Base-by-base conservation (phyloP, 2,329 filamentous ascomycete genomes). In the Uncinocarpus reesii region DNA sequence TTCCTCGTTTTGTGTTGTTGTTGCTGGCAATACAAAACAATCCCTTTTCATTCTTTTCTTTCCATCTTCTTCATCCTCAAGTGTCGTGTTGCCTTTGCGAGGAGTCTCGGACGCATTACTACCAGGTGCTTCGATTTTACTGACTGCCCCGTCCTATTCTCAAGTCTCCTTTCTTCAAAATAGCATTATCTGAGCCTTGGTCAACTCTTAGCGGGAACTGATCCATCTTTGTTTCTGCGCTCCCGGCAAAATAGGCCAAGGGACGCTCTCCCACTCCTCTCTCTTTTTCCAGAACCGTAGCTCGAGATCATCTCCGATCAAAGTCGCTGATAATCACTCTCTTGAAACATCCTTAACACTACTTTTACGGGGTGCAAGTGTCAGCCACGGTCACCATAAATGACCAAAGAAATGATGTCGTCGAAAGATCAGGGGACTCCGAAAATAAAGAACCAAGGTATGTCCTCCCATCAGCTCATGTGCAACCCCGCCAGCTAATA, bases 1-100 rank as follows among this genome's bases (percentile, higher is more conserved):
- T 46, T 46, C 43, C 43, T 23, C 15, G 8, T 37, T 21, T 15
- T 36, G 42, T 44, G 26, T 43, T 43, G 28, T 34, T 43, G 26
- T 43, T 11, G 15, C 24, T 20, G 21, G n/a, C 23, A 26, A 16
- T 15, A 41, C n/a, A 18, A 11, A 29, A 35, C 36, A 24, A 40
- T 13, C 35, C 20, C 29, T 28, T 29, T 21, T 36, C 8, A 23
- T 46, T 13, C 16, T 20, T 3, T 34, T 20, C 15, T 15, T 32
- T 43, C 13, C 21, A 26, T 7, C 32, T 13, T 35, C 20, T 34
- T 31, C 42, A 15, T 35, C 31, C 16, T 13, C 32, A n/a, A n/a
- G n/a, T n/a, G n/a, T n/a, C n/a, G n/a, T n/a, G n/a, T 45, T 29
- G 8, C 11, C 29, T 34, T 20, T 24, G 13, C 18, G 18, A 20